These are phyloP conservation scores for Aspergillus hiratsukae DNA, from an alignment of 2,329 filamentous ascomycete species.

Conservation along the genomic window DNA sequence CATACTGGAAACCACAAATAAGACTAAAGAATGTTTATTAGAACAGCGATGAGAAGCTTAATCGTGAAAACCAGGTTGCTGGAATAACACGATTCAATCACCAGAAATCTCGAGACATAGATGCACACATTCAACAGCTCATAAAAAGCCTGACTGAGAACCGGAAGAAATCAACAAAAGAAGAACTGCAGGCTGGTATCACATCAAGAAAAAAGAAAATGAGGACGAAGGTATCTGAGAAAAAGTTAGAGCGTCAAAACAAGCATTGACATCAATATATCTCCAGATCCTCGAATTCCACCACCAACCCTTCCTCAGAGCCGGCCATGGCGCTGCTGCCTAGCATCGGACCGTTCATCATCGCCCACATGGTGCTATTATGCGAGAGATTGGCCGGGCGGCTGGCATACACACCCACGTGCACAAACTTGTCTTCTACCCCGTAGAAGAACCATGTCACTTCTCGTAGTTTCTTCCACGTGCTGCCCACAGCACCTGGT, in stretches of 20 bases:
- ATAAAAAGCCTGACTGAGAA: not conserved
- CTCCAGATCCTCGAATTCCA: slow-evolving; percentile 50
- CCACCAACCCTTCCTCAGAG: slow-evolving; percentile 39
- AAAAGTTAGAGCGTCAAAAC: slow-evolving; percentile 1
- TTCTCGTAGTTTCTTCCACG: slow-evolving; percentile 56
- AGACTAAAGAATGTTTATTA: not conserved
- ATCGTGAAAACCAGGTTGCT: not conserved
- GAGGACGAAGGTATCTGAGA: not conserved
- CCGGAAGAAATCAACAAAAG: not conserved
- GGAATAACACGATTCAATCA: not conserved
- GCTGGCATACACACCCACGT: slow-evolving; percentile 56
- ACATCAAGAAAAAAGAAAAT: not conserved
- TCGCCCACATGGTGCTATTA: slow-evolving; percentile 36
- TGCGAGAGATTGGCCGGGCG: slow-evolving; percentile 48
- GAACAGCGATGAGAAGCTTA: not conserved
- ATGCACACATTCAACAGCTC: not conserved
- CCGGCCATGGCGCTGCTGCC: slow-evolving; percentile 19
- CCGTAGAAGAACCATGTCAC: slow-evolving; percentile 61
- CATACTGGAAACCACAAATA: not conserved
- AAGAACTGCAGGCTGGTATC: not conserved
- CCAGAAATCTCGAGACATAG: not conserved
- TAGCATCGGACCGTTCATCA: slow-evolving; percentile 31
- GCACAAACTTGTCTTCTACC: slow-evolving; percentile 54
- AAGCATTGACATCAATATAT: slow-evolving; percentile 35
- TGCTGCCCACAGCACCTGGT: slow-evolving; percentile 38